Evolutionary conservation across 345 rosid species (phyloP).

Genomic region (Lenwebbia sp.): DNA sequence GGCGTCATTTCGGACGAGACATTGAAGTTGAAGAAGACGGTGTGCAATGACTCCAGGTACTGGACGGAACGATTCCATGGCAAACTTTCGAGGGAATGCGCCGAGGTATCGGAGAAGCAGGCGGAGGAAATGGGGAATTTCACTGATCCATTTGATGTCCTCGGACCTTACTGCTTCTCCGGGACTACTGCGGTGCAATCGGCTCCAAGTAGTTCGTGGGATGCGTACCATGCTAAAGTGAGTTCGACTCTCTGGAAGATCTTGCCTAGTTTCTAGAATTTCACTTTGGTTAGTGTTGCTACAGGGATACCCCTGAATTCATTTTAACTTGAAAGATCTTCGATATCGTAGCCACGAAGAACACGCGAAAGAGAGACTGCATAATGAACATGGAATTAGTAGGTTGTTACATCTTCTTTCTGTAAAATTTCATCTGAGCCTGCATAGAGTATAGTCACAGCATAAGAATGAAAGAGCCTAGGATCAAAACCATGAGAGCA

Average conservation of each 20-base stretch:
- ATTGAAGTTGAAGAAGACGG: conserved; percentile 10
- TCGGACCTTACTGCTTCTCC: not conserved
- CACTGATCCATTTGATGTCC: not conserved
- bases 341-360: too few species aligned
- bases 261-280: not conserved
- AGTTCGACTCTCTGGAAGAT: not conserved
- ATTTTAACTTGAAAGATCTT: too few species aligned
- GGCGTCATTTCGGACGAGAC: too few species aligned
- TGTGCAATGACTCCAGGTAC: conserved; percentile 19
- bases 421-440: not conserved
- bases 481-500: not conserved
- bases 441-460: not conserved
- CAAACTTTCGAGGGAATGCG: not conserved
- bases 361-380: too few species aligned
- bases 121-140: not conserved
- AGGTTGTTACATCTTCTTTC: too few species aligned
- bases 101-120: not conserved
- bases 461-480: not conserved
- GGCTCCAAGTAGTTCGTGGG: not conserved
- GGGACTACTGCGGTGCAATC: not conserved
- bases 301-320: too few species aligned
- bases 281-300: too few species aligned
- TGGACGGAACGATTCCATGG: not conserved
- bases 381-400: too few species aligned
- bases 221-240: not conserved